Evolutionary conservation across 495 filamentous ascomycete species (phyloP).

Genomic region (Chlorociboria aeruginascens): DNA sequence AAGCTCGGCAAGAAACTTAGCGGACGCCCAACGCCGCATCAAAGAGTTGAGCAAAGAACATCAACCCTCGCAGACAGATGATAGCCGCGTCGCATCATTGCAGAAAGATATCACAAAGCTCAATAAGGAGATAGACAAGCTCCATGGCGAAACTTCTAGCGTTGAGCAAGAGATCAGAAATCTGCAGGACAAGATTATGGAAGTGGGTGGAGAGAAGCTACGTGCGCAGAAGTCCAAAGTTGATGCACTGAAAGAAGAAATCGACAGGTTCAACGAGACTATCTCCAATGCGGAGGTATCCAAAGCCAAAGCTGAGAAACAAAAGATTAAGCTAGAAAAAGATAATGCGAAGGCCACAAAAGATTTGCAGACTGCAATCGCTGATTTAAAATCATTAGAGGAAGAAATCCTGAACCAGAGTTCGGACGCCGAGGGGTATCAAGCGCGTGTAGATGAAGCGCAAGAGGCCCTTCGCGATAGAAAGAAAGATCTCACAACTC

Average conservation of each 20-base stretch:
- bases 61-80: conserved; percentile 67
- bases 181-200: conserved; percentile 94
- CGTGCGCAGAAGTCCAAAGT: conserved; percentile 86
- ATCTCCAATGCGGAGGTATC: conserved; percentile 75
- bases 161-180: conserved; percentile 85
- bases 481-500: conserved; percentile 61
- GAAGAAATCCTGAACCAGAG: conserved; percentile 66
- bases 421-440: conserved; percentile 57
- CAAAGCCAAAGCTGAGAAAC: conserved; percentile 85
- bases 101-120: conserved; percentile 66
- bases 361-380: conserved; percentile 58
- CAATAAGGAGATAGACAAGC: conserved; percentile 65
- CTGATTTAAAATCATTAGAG: conserved; percentile 63
- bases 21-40: conserved; percentile 70
- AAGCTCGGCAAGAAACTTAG: conserved; percentile 71
- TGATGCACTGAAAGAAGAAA: conserved; percentile 82
- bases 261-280: conserved; percentile 66
- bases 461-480: conserved; percentile 69
- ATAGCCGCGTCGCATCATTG: conserved; percentile 52
- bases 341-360: conserved; percentile 58
- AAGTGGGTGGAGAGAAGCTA: conserved; percentile 86
- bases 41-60: conserved; percentile 72
- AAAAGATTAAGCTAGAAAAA: conserved; percentile 75
- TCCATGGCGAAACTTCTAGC: conserved; percentile 68
- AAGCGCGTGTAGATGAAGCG: conserved; percentile 70